Base-by-base conservation (phyloP, 208 protist species). In the Herpetomonas tarakana region DNA sequence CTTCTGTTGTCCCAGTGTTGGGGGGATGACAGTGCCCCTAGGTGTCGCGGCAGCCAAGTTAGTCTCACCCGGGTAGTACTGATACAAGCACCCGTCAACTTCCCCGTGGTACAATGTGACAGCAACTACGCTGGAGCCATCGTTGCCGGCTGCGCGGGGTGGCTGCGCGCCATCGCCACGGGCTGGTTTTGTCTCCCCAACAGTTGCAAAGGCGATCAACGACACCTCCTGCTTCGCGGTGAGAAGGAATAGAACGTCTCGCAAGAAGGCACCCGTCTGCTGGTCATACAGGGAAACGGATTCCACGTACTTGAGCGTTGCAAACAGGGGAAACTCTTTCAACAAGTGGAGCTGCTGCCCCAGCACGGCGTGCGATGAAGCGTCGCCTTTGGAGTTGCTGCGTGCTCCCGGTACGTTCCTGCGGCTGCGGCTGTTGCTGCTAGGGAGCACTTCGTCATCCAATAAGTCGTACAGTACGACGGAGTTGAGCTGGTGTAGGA, bases 221-320 rank as follows among this genome's bases (percentile, higher is more conserved):
- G 81, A 70, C 7, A 89, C 69, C 54, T 91, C 74, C 58, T 95
- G 86, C 53, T 91, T 92, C 11, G 79, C 62, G 29, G 83, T 84
- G 54, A 86, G 73, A 2, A 93, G 30, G 64, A 95, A 95, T 11
- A 88, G 75, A 3, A 92, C 58, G 63, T 95, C 80, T 2, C 83
- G 76, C 0, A 60, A 19, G 46, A 53, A 3, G 1, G 49, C 52
- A n/a, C 66, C 58, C 31, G 68, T 49, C 0, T 60, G 38, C 0
- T 68, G 45, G 29, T 93, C 72, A 0, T 55, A 52, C 1, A 95
- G 61, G 12, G 74, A 65, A 14, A 95, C 65, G 9, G 75, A 57
- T 49, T 78, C 62, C 28, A 93, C 44, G 57, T 88, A 92, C 54
- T 88, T 90, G 26, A 95, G 25, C 0, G 82, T 83, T 50, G 74